phyloP scores from a whole-genome alignment of 257 asterid genomes.

The Cinchona pubescens region DNA sequence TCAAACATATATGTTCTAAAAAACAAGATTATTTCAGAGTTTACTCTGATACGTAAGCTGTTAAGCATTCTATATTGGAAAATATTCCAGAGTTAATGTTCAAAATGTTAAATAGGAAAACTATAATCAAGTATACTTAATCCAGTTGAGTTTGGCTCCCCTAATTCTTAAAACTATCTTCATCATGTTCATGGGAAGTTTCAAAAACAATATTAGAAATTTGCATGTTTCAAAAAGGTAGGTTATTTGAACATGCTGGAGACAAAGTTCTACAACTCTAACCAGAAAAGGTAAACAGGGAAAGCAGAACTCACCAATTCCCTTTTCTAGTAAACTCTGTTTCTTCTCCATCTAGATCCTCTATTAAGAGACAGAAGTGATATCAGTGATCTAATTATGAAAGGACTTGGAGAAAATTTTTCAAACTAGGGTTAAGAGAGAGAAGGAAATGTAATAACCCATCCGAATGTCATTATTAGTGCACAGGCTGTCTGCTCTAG shows the following conservation, averaged over 20 bases:
- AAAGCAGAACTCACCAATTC: not conserved
- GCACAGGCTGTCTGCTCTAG: not conserved
- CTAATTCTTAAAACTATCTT: not conserved
- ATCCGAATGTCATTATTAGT: not conserved
- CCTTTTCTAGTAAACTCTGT: not conserved
- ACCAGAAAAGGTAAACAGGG: not conserved
- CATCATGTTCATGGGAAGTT: not conserved
- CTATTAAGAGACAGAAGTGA: not conserved
- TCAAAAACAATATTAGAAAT: not conserved
- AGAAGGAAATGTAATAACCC: no score
- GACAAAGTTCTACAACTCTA: not conserved
- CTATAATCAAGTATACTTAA: no score
- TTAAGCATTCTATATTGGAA: no score
- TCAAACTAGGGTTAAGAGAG: no score
- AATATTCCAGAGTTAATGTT: no score
- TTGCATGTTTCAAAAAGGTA: not conserved
- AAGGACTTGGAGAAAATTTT: no score
- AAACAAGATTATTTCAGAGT: no score
- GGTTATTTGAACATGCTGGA: not conserved
- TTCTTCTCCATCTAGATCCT: not conserved
- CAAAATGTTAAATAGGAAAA: no score
- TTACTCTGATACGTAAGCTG: not conserved
- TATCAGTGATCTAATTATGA: not conserved
- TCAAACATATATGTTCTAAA: not conserved
- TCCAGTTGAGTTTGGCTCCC: no score